Percentiles rank a stretch among this genome's conserved stretches.
Conservation (phyloP, 306 rosid species). For the Quillaja saponaria region DNA sequence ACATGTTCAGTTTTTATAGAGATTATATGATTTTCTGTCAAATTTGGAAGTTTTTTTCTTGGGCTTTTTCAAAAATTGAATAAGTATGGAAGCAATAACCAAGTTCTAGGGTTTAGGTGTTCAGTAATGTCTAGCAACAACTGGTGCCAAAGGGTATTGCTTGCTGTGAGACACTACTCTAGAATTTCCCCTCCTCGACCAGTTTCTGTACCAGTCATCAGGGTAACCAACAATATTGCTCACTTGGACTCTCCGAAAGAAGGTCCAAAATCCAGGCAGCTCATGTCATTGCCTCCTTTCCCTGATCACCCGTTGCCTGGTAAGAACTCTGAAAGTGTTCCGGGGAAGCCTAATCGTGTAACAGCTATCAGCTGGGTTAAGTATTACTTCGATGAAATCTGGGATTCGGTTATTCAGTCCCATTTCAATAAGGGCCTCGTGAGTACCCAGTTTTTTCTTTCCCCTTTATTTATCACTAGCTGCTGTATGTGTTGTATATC, state of each 20-base stretch:
- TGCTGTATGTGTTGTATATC: not conserved
- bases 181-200: slow-evolving; percentile 67
- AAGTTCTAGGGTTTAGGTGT: slow-evolving; percentile 15
- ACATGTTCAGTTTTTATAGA: too few relatives aligned
- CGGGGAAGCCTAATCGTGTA: slow-evolving; percentile 40
- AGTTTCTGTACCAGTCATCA: slow-evolving; percentile 52
- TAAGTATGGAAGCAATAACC: too few relatives aligned
- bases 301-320: slow-evolving; percentile 63
- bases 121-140: slow-evolving; percentile 21
- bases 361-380: slow-evolving; percentile 87
- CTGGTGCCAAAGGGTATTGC: slow-evolving; percentile 22
- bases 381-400: slow-evolving; percentile 71
- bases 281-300: slow-evolving; percentile 78
- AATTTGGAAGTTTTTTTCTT: too few relatives aligned
- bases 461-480: not conserved
- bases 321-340: slow-evolving; percentile 37
- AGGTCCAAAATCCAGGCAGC: slow-evolving; percentile 83
- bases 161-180: slow-evolving; percentile 45
- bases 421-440: slow-evolving; percentile 90
- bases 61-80: too few relatives aligned
- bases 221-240: slow-evolving; percentile 81
- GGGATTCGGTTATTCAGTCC: slow-evolving; percentile 62
- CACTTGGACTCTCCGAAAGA: slow-evolving; percentile 67
- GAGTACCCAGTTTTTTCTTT: slow-evolving; percentile 31
- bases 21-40: too few relatives aligned